Evolutionary conservation across 1,284 basidiomycete species (phyloP).

Genomic region (Papiliotrema flavescens): DNA sequence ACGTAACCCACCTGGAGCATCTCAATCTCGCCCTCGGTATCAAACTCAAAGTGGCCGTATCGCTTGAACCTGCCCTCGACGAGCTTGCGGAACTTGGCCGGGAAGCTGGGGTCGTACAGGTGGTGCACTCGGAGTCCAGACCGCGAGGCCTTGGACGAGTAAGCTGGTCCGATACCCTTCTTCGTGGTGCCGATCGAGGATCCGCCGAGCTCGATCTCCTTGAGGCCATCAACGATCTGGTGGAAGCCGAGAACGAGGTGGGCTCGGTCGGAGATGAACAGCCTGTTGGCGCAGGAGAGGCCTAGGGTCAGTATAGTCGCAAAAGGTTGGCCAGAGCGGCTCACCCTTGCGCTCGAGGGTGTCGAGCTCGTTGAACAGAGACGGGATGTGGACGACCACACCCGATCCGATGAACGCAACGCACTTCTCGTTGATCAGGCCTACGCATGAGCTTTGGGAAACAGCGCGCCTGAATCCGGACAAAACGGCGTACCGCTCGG

Average conservation of each 20-base stretch:
- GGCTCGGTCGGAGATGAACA: constrained; percentile 93
- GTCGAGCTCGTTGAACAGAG: constrained; percentile 92
- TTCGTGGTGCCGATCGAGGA: constrained; percentile 95
- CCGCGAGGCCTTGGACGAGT: constrained; percentile 94
- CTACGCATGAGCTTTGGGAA: constrained; percentile 49
- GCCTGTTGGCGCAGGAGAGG: constrained; percentile 76
- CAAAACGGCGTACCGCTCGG: constrained; percentile 69
- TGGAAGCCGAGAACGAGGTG: constrained; percentile 99
- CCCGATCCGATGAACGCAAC: constrained; percentile 87
- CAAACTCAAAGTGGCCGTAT: constrained; percentile 97
- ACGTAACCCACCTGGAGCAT: constrained; percentile 69
- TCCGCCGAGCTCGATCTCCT: constrained; percentile 94
- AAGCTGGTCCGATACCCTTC: constrained; percentile 97
- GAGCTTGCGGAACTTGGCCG: constrained; percentile 86
- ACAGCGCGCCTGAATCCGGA: too few species aligned
- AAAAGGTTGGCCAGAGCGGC: constrained; percentile 12
- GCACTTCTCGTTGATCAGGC: constrained; percentile 85
- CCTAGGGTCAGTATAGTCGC: constrained; percentile 53
- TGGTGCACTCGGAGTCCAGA: constrained; percentile 95
- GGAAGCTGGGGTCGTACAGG: constrained; percentile 87
- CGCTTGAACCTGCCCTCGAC: constrained; percentile 98
- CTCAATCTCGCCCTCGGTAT: constrained; percentile 92
- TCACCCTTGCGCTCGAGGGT: constrained; percentile 78
- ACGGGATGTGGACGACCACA: constrained; percentile 91
- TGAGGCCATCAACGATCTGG: constrained; percentile 97